Evolutionary conservation across 148 eudicot genomes (phyloP).

Genomic region (Spergularia marina): DNA sequence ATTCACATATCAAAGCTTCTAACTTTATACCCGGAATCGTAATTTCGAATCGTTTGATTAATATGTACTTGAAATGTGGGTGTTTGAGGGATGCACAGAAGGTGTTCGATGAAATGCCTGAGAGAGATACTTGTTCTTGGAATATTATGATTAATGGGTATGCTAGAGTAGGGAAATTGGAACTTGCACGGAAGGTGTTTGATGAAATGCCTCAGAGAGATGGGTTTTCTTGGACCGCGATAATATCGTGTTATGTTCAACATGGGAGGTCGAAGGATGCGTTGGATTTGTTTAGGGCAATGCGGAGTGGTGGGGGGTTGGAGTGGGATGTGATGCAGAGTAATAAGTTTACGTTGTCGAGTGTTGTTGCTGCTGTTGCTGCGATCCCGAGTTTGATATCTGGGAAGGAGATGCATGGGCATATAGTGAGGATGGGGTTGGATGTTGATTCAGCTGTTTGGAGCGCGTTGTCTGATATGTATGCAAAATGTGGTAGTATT

Average conservation of each 20-base stretch:
- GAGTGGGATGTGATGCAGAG: slow-evolving; percentile 16
- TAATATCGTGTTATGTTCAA: slow-evolving; percentile 53
- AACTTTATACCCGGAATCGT: slow-evolving; percentile 41
- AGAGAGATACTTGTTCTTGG: slow-evolving; percentile 53
- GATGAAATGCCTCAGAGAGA: slow-evolving; percentile 53
- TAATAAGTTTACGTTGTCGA: slow-evolving; percentile 48
- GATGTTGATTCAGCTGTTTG: slow-evolving; percentile 55
- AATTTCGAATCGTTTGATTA: slow-evolving; percentile 40
- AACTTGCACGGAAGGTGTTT: slow-evolving; percentile 36
- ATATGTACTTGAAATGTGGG: slow-evolving; percentile 46
- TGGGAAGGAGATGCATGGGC: slow-evolving; percentile 66
- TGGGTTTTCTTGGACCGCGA: slow-evolving; percentile 63
- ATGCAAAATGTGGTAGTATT: slow-evolving; percentile 56
- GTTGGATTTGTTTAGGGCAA: slow-evolving; percentile 44
- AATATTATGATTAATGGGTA: slow-evolving; percentile 53
- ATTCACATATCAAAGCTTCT: slow-evolving; percentile 37
- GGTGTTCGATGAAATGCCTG: slow-evolving; percentile 48
- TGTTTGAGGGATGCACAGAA: slow-evolving; percentile 46
- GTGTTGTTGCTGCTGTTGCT: slow-evolving; percentile 53
- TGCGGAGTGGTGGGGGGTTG: slow-evolving; percentile 35
- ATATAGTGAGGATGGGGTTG: slow-evolving; percentile 45
- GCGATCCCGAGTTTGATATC: slow-evolving; percentile 31
- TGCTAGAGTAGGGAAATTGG: slow-evolving; percentile 30
- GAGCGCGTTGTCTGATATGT: slow-evolving; percentile 63
- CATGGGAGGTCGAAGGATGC: slow-evolving; percentile 42